Base-by-base conservation (phyloP, 2,329 filamentous ascomycete species). In the Stachybotrys echinatus region DNA sequence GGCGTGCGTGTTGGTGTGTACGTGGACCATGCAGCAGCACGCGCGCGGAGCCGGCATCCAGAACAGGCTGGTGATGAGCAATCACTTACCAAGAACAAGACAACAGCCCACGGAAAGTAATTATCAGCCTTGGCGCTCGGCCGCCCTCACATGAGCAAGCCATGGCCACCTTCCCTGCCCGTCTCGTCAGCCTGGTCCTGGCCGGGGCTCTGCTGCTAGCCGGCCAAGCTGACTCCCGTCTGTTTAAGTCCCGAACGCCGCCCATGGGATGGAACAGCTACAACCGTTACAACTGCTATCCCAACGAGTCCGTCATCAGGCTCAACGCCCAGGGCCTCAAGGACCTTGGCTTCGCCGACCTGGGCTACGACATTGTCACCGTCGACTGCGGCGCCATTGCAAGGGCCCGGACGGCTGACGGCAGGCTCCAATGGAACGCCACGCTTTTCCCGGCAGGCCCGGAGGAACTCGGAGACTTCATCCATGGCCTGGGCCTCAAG, bases 221-320 rank as follows among this genome's bases (percentile, higher is more conserved):
- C n/a, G n/a, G n/a, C n/a, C n/a, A n/a, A n/a, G 27, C 27, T 10
- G 27, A 47, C n/a, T 45, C 45, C 22, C 44, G 44, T n/a, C 57
- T 48, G 0, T 53, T 51, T 1, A 61, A 52, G 22, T 63, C 65
- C 1, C 54, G 60, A 5, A 69, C 69, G 1, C 73, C 73, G 2
- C 68, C 70, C 1, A 73, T 75, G 72, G 71, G 79, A 12, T 84
- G 79, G 79, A 83, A 83, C 52, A 76, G 73, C 2, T 84, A 84
- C 55, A 84, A 84, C 48, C 70, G 73, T 40, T 61, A 61, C 14
- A 51, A 50, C 17, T 61, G 59, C 31, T 48, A 43, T 4, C 55
- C 55, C 0, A 50, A 52, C 0, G 59, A 61, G 20, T 48, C 51
- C 0, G 55, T 61, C 17, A 60, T 61, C 42, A 60, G 60, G 38